Conservation (phyloP, 805 yeast genomes). For the Candida maesae region DNA sequence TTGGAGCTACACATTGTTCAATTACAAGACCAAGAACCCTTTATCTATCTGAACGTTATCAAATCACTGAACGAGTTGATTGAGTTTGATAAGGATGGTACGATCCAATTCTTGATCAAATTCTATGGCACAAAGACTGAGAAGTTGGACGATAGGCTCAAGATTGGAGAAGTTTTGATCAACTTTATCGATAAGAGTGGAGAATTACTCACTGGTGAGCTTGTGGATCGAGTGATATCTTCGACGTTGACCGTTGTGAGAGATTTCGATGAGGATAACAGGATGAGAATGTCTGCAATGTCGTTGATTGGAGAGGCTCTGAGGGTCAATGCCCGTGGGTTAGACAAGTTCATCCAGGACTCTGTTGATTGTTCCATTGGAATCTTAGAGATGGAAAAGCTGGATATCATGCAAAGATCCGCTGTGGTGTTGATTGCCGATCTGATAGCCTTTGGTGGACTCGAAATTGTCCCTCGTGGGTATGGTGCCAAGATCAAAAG, state of each 20-base stretch:
- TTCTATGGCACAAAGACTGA: conserved; percentile 30
- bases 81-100: conserved; percentile 36
- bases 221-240: conserved; percentile 40
- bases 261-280: conserved; percentile 43
- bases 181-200: conserved; percentile 51
- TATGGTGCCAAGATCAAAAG: conserved; percentile 42
- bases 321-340: conserved; percentile 52
- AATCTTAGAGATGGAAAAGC: conserved; percentile 57
- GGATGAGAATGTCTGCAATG: conserved; percentile 81
- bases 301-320: conserved; percentile 76
- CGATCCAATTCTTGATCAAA: conserved; percentile 35
- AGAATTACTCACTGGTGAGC: conserved; percentile 43
- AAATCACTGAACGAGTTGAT: conserved; percentile 67
- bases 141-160: conserved; percentile 39
- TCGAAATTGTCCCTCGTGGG: conserved; percentile 45
- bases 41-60: conserved; percentile 77
- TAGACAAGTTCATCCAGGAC: conserved; percentile 45
- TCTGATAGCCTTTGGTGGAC: conserved; percentile 45
- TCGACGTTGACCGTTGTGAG: conserved; percentile 40
- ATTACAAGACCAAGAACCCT: conserved; percentile 79
- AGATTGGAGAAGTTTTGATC: conserved; percentile 77
- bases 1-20: conserved; percentile 59
- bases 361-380: conserved; percentile 77
- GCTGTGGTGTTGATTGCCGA: conserved; percentile 69
- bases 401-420: conserved; percentile 59